These are phyloP conservation scores for Penicillium brevicompactum DNA, from an alignment of 2,329 filamentous ascomycete species.

Conservation along the genomic window DNA sequence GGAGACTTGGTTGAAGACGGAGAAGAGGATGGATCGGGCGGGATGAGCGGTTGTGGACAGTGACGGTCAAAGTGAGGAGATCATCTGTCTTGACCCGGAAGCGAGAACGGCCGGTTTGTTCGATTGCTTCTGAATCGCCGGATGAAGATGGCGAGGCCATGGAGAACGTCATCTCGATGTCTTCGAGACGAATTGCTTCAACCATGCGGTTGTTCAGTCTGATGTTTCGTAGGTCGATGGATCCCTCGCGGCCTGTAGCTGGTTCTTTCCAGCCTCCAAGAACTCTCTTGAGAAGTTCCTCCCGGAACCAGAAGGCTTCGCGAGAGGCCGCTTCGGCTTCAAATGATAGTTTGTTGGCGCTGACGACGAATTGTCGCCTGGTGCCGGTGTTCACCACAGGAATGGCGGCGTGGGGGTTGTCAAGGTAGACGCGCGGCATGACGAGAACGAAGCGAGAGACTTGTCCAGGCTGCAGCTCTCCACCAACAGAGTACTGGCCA, in stretches of 20 bases:
- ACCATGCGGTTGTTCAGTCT: conserved; percentile 77
- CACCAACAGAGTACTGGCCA: conserved; percentile 39
- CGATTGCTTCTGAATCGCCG: conserved; percentile 25
- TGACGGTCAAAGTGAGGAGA: conserved; percentile 71
- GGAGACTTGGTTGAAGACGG: conserved; percentile 74
- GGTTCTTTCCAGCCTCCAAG: conserved; percentile 71
- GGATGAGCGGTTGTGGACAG: conserved; percentile 71
- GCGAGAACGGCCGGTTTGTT: conserved; percentile 47
- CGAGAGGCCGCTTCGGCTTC: conserved; percentile 76
- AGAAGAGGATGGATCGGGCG: conserved; percentile 71
- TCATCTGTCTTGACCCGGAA: conserved; percentile 58
- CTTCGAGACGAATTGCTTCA: conserved; percentile 78
- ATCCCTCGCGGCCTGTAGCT: conserved; percentile 62
- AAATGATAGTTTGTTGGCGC: conserved; percentile 73
- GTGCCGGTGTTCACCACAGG: conserved; percentile 77
- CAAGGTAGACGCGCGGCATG: conserved; percentile 72
- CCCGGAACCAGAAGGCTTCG: conserved; percentile 90
- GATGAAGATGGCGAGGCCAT: conserved; percentile 34
- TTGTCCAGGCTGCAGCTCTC: conserved; percentile 58
- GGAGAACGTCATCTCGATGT: conserved; percentile 66
- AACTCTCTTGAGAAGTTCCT: conserved; percentile 73
- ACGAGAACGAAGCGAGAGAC: conserved; percentile 76
- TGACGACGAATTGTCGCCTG: conserved; percentile 92
- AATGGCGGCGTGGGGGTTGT: conserved; percentile 75
- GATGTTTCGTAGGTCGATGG: conserved; percentile 75